phyloP scores from a whole-genome alignment of 345 rosid genomes.

The Erysimum cheiranthoides region DNA sequence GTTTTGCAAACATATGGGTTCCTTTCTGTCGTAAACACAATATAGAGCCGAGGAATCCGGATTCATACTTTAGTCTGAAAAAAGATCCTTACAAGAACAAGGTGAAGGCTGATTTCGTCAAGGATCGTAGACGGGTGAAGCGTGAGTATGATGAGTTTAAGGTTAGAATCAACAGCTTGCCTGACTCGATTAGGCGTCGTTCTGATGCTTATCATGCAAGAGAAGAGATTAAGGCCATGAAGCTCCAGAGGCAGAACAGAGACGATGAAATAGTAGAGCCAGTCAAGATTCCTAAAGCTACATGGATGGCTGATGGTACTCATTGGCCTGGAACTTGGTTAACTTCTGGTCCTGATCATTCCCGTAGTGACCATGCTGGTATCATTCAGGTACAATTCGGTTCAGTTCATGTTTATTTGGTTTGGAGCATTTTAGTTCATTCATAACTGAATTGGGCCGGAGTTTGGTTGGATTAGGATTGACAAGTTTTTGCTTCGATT shows the following conservation, averaged over 20 bases:
- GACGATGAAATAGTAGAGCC: constrained; percentile 73
- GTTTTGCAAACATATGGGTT: constrained; percentile 93
- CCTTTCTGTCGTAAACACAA: constrained; percentile 95
- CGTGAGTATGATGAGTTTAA: constrained; percentile 99
- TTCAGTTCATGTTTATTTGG: constrained; percentile 2
- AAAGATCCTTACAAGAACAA: constrained; percentile 99
- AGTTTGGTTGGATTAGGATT: not conserved
- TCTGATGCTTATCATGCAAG: constrained; percentile 97
- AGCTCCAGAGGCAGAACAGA: constrained; percentile 76
- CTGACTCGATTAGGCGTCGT: constrained; percentile 92
- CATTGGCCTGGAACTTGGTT: constrained; percentile 99
- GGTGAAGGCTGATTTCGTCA: constrained; percentile 83
- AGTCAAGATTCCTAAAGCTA: constrained; percentile 93
- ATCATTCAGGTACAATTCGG: constrained; percentile 76
- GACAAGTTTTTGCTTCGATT: not conserved
- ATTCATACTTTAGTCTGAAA: constrained; percentile 88
- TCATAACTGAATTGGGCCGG: not conserved
- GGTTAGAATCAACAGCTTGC: constrained; percentile 88
- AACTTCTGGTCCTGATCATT: constrained; percentile 69
- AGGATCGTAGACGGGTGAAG: constrained; percentile 92
- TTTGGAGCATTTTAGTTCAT: constrained; percentile 12
- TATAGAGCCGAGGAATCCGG: constrained; percentile 96
- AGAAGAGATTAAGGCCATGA: constrained; percentile 98
- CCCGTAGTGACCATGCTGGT: constrained; percentile 94
- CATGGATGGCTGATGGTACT: constrained; percentile 99